Conservation (phyloP, 495 filamentous ascomycete species). For the Elaphomyces granulatus region DNA sequence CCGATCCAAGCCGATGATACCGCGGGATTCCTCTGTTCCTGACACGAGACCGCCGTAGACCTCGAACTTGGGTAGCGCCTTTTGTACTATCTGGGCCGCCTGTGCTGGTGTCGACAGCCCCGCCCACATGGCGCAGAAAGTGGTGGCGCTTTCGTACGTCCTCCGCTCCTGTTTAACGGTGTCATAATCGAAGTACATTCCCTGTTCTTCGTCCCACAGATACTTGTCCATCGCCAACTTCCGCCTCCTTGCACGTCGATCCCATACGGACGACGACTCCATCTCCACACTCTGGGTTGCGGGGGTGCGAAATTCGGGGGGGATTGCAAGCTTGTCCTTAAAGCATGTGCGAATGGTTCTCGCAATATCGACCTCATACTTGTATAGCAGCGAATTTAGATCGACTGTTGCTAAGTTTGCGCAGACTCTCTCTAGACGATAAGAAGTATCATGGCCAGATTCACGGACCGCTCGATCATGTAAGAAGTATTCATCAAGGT, state of each 20-base stretch:
- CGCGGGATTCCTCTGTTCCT: slow-evolving; percentile 75
- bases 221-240: slow-evolving; percentile 75
- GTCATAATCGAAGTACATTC: slow-evolving; percentile 96
- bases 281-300: slow-evolving; percentile 42
- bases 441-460: slow-evolving; percentile 93
- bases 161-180: slow-evolving; percentile 63
- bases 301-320: slow-evolving; percentile 55
- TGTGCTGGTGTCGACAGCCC: slow-evolving; percentile 68
- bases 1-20: slow-evolving; percentile 58
- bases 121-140: slow-evolving; percentile 95
- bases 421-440: slow-evolving; percentile 76
- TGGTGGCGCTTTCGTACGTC: slow-evolving; percentile 74
- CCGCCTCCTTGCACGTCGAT: slow-evolving; percentile 65
- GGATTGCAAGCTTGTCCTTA: slow-evolving; percentile 61
- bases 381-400: slow-evolving; percentile 84
- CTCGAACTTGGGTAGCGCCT: slow-evolving; percentile 74
- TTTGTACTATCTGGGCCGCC: slow-evolving; percentile 58
- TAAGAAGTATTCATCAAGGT: slow-evolving; percentile 85
- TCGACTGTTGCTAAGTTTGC: slow-evolving; percentile 88
- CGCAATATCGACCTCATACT: slow-evolving; percentile 87
- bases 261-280: slow-evolving; percentile 77
- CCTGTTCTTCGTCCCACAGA: slow-evolving; percentile 76
- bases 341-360: slow-evolving; percentile 70
- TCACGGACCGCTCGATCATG: slow-evolving; percentile 92
- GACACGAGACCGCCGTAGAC: slow-evolving; percentile 76